phyloP scores from a whole-genome alignment of 1,139 yeast genomes.

The Magnusiomyces tetraspermus region DNA sequence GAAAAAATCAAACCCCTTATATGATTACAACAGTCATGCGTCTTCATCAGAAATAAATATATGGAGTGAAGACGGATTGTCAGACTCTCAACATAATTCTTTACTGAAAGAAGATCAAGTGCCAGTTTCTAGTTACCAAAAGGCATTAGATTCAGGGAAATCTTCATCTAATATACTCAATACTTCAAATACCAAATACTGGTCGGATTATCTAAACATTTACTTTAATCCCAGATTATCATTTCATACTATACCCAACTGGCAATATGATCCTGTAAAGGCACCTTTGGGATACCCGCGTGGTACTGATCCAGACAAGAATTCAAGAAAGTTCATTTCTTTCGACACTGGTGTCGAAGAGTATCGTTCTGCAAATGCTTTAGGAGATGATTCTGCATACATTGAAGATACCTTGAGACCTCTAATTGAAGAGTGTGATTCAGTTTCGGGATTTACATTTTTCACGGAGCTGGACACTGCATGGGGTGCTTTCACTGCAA shows the following conservation, averaged over 20 bases:
- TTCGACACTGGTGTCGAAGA: constrained; percentile 43
- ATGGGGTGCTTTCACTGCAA: constrained; percentile 74
- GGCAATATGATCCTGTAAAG: constrained; percentile 41
- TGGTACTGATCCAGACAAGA: constrained; percentile 30
- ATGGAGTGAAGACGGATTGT: neutral
- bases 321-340: constrained; percentile 32
- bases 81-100: neutral
- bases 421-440: constrained; percentile 69
- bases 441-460: constrained; percentile 58
- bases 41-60: constrained; percentile 12
- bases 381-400: constrained; percentile 36
- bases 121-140: constrained; percentile 50
- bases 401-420: constrained; percentile 52
- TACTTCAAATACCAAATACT: constrained; percentile 44
- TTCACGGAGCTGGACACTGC: constrained; percentile 61
- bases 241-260: constrained; percentile 44
- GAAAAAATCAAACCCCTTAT: constrained; percentile 20
- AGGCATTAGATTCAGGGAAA: constrained; percentile 46
- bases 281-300: constrained; percentile 36
- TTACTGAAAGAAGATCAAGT: constrained; percentile 16
- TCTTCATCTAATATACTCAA: constrained; percentile 29
- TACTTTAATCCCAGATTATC: constrained; percentile 52
- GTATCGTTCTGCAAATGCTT: constrained; percentile 32
- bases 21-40: constrained; percentile 17
- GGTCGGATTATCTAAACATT: constrained; percentile 76